Evolutionary conservation across 352 stramenopile species (phyloP).

Genomic region (Chrysophaeum taylorii): DNA sequence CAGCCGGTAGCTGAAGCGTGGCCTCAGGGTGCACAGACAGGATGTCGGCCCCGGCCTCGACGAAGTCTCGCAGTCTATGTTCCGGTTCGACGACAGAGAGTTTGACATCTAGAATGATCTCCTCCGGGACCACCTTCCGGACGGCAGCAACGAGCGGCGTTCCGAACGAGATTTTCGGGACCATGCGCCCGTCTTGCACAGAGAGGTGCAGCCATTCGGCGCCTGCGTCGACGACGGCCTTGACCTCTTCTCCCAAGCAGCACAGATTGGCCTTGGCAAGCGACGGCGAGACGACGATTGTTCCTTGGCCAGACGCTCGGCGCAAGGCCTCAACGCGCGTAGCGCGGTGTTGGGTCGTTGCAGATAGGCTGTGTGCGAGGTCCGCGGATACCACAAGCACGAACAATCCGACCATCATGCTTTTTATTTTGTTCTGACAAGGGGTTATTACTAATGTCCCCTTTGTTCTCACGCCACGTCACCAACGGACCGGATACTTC

Average conservation of each 20-base stretch:
- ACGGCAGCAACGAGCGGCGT: constrained; percentile 16
- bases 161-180: constrained; percentile 26
- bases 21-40: constrained; percentile 26
- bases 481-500: too few relatives aligned
- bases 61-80: constrained; percentile 20
- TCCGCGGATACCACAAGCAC: too few relatives aligned
- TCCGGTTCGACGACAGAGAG: constrained; percentile 23
- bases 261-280: constrained; percentile 23
- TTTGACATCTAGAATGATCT: constrained; percentile 27
- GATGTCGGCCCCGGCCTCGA: constrained; percentile 27
- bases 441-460: too few relatives aligned
- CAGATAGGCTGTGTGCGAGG: too few relatives aligned
- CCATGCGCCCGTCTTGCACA: constrained; percentile 24
- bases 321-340: too few relatives aligned
- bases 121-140: constrained; percentile 20
- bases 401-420: too few relatives aligned
- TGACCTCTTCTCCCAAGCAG: constrained; percentile 10
- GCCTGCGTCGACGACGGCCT: constrained; percentile 11
- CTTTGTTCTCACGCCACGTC: too few relatives aligned
- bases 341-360: too few relatives aligned
- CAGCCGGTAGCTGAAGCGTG: constrained; percentile 21
- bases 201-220: constrained; percentile 25
- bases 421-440: too few relatives aligned
- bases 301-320: too few relatives aligned
- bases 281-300: constrained; percentile 20